A percentile compares a stretch with the other conserved stretches of the same genome.
Conservation (phyloP, 257 asterid species). For the Nicotiana tomentosiformis region DNA sequence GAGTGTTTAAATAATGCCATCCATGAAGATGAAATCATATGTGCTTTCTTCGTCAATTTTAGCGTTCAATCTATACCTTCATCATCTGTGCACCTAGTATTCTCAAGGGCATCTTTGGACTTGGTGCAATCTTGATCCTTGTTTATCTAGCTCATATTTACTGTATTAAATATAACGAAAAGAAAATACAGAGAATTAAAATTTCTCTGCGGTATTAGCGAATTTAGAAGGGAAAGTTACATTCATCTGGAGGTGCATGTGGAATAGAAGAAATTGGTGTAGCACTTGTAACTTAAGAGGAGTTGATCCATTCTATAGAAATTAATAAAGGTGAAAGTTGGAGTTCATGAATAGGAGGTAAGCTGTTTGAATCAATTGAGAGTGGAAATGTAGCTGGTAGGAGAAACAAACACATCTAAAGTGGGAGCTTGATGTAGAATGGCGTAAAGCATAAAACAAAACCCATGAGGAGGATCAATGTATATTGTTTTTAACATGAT, state of each 20-base stretch:
- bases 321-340: not conserved
- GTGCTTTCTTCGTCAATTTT: not conserved
- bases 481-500: not conserved
- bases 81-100: not conserved
- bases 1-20: not conserved
- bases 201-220: not conserved
- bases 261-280: slow-evolving; percentile 5
- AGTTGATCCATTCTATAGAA: not conserved
- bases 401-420: not conserved
- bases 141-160: slow-evolving; percentile 2
- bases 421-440: not conserved
- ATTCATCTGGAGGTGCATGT: not conserved
- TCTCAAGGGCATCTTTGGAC: not conserved
- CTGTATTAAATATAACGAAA: not conserved
- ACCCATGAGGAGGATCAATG: not conserved
- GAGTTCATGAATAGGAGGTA: not conserved
- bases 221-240: not conserved
- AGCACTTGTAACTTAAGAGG: not conserved
- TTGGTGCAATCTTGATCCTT: not conserved
- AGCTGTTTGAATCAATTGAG: slow-evolving; percentile 1
- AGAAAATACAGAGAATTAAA: not conserved
- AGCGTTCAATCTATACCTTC: not conserved
- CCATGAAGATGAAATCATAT: not conserved
- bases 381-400: not conserved
- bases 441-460: not conserved